These are phyloP conservation scores for Neurospora crassa DNA, from an alignment of 2,329 filamentous ascomycete genomes.

Conservation along the genomic window DNA sequence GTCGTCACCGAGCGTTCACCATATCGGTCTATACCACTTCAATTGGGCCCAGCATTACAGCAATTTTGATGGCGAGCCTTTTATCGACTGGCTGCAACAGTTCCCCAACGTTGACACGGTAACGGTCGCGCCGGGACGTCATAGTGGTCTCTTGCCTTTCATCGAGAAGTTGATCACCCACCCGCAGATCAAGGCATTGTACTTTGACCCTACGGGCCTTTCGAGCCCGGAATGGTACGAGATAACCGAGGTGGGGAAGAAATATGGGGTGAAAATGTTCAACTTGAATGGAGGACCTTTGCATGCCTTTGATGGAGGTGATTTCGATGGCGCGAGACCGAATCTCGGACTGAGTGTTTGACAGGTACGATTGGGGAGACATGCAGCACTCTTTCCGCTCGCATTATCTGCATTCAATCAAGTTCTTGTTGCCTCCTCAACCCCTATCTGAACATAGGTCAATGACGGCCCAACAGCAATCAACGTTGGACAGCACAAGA, in stretches of 20 bases:
- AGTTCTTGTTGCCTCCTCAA: background rate
- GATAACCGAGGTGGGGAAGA: background rate
- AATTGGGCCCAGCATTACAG: slow-evolving; percentile 8
- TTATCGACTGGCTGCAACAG: slow-evolving; percentile 14
- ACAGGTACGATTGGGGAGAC: background rate
- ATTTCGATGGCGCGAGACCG: background rate
- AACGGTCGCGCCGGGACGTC: slow-evolving; percentile 9
- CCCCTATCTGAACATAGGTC: background rate
- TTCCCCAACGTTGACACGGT: slow-evolving; percentile 16
- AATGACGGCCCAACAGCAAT: background rate
- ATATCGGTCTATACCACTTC: slow-evolving; percentile 16
- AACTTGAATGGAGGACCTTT: background rate
- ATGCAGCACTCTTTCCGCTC: background rate
- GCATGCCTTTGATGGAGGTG: background rate
- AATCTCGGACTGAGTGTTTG: background rate
- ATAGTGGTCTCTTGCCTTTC: background rate
- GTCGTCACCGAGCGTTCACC: slow-evolving; percentile 8
- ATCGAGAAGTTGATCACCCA: slow-evolving; percentile 9
- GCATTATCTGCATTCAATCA: background rate
- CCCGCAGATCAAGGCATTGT: slow-evolving; percentile 5
- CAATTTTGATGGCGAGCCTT: slow-evolving; percentile 13
- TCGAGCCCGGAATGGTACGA: background rate
- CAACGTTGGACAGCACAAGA: background rate
- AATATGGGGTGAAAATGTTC: background rate
- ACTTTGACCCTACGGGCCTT: background rate